phyloP scores from a whole-genome alignment of 352 stramenopile genomes.

The Pythium angustatum region DNA sequence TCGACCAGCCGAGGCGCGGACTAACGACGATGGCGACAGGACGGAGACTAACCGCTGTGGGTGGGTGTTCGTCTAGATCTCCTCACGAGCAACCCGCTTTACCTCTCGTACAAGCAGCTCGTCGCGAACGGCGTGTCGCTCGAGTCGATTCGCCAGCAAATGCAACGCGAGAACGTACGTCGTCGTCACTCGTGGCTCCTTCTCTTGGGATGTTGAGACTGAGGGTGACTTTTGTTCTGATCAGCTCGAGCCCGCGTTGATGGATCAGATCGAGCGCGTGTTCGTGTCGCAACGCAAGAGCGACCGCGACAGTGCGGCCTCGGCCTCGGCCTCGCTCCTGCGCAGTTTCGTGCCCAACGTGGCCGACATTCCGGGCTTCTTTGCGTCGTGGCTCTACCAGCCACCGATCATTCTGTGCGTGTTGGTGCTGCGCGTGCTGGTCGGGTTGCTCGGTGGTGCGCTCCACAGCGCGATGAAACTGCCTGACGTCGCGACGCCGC shows the following conservation, averaged over 20 bases:
- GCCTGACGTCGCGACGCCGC: slow-evolving; percentile 60
- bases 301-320: slow-evolving; percentile 21
- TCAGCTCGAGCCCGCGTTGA: slow-evolving; percentile 38
- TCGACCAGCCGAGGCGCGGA: no score
- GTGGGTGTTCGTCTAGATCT: slow-evolving; percentile 25
- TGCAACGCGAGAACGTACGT: slow-evolving; percentile 67
- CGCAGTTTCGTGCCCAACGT: slow-evolving; percentile 54
- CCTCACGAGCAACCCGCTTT: slow-evolving; percentile 44
- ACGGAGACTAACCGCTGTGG: no score
- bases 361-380: slow-evolving; percentile 48
- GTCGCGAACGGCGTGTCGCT: slow-evolving; percentile 59
- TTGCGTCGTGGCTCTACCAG: slow-evolving; percentile 50
- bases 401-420: slow-evolving; percentile 70
- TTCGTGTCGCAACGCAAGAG: slow-evolving; percentile 42
- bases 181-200: background rate
- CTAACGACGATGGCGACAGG: no score
- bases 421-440: slow-evolving; percentile 54
- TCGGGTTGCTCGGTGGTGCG: slow-evolving; percentile 38
- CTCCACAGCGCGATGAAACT: slow-evolving; percentile 49
- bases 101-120: slow-evolving; percentile 65
- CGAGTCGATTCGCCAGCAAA: slow-evolving; percentile 65
- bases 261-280: slow-evolving; percentile 54
- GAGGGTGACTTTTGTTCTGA: no score
- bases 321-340: slow-evolving; percentile 14
- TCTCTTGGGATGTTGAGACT: background rate